These are phyloP conservation scores for Wickerhamomyces silvicola DNA, from an alignment of 805 yeast species.

Conservation along the genomic window DNA sequence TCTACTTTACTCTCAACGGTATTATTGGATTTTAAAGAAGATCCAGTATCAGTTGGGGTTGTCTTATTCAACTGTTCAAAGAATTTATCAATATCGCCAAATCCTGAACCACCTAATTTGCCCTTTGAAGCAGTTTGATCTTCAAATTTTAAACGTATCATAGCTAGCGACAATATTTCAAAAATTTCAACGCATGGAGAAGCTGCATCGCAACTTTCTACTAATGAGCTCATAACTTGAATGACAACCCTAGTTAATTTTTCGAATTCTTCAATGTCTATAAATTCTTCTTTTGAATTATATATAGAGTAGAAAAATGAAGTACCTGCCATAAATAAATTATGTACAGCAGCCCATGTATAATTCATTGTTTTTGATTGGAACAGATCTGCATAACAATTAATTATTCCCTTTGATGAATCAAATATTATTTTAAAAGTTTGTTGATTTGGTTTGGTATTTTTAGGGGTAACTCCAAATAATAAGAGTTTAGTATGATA, in stretches of 20 bases:
- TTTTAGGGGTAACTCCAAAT: slow-evolving; percentile 74
- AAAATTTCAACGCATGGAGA: slow-evolving; percentile 62
- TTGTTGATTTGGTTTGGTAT: slow-evolving; percentile 42
- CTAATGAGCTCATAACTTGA: slow-evolving; percentile 51
- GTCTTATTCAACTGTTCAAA: slow-evolving; percentile 18
- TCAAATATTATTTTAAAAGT: slow-evolving; percentile 54
- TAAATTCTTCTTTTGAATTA: slow-evolving; percentile 51
- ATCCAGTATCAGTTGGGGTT: slow-evolving; percentile 9
- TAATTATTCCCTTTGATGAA: slow-evolving; percentile 61
- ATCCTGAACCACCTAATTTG: slow-evolving; percentile 4
- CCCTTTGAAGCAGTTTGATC: slow-evolving; percentile 2
- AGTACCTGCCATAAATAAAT: slow-evolving; percentile 83
- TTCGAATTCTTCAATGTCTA: slow-evolving; percentile 42
- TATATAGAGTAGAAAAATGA: slow-evolving; percentile 74
- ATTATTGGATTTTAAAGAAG: background rate
- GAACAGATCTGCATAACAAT: slow-evolving; percentile 53
- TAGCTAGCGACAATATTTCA: slow-evolving; percentile 66
- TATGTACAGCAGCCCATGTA: slow-evolving; percentile 92
- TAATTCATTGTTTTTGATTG: slow-evolving; percentile 60
- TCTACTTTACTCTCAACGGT: slow-evolving; percentile 6
- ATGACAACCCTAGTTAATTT: slow-evolving; percentile 42
- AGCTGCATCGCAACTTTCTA: slow-evolving; percentile 76
- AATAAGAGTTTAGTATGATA: slow-evolving; percentile 66
- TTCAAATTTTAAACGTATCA: slow-evolving; percentile 47
- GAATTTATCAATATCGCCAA: slow-evolving; percentile 21